A percentile compares a stretch with the other conserved stretches of the same genome.
phyloP scores from a whole-genome alignment of 192 early-diverging fungal species.

The Backusella luteola region DNA sequence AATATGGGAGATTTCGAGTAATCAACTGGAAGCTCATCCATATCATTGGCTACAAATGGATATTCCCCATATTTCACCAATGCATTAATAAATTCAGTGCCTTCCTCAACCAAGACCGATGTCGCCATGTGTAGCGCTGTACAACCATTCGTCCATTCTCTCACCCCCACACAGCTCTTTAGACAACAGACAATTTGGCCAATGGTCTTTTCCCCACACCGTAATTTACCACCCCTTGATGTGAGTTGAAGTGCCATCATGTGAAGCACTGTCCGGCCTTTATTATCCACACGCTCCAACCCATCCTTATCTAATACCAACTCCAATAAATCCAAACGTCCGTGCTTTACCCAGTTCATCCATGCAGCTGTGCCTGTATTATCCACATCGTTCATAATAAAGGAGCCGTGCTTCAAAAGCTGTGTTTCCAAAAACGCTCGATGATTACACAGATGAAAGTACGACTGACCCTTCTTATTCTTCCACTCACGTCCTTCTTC shows the following conservation, averaged over 20 bases:
- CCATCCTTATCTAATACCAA: slow-evolving; percentile 7
- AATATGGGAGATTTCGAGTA: background rate
- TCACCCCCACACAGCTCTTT: slow-evolving; percentile 16
- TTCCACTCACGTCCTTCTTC: slow-evolving; percentile 3
- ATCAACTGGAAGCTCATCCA: background rate
- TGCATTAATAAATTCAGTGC: slow-evolving; percentile 6
- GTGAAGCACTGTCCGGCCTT: slow-evolving; percentile 8
- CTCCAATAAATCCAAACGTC: slow-evolving; percentile 27
- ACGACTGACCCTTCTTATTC: slow-evolving; percentile 40
- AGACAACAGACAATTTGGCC: slow-evolving; percentile 12
- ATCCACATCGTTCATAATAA: slow-evolving; percentile 21
- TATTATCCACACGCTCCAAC: slow-evolving; percentile 4
- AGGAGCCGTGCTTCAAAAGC: slow-evolving; percentile 15
- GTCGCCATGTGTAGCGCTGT: slow-evolving; percentile 41
- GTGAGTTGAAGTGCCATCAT: background rate
- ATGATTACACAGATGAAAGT: slow-evolving; percentile 38
- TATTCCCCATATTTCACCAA: slow-evolving; percentile 33
- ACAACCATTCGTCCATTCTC: slow-evolving; percentile 36
- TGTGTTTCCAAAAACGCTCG: slow-evolving; percentile 12
- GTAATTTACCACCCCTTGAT: slow-evolving; percentile 12
- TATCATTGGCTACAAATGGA: background rate
- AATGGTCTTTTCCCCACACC: slow-evolving; percentile 18
- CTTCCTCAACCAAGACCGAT: background rate
- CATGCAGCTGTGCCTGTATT: slow-evolving; percentile 37
- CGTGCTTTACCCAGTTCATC: slow-evolving; percentile 36